Conservation (phyloP, 345 rosid species). For the Boechera divaricarpa region DNA sequence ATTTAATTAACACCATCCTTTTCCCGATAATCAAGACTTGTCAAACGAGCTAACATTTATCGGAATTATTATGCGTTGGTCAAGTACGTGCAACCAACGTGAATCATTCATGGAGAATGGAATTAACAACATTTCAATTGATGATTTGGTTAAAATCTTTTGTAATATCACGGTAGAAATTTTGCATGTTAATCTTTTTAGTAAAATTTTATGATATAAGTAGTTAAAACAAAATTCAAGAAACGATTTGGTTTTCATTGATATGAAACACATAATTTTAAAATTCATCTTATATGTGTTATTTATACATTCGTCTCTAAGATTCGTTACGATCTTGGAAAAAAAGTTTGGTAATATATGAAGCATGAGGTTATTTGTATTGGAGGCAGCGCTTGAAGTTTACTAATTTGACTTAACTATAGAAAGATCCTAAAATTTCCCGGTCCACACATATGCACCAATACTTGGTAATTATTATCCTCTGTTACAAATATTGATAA, state of each 20-base stretch:
- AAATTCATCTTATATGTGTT: too few relatives aligned
- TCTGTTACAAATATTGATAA: too few relatives aligned
- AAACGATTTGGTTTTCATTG: too few relatives aligned
- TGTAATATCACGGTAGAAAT: neutral
- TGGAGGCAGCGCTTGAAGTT: neutral
- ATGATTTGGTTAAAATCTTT: neutral
- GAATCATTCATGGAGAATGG: neutral
- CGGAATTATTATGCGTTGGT: neutral
- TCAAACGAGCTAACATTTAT: neutral
- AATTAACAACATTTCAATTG: neutral
- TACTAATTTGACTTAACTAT: constrained; percentile 3
- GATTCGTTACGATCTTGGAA: constrained; percentile 12
- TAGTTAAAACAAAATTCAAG: too few relatives aligned
- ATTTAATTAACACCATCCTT: neutral
- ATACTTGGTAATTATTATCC: neutral
- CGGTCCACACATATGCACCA: constrained; percentile 1
- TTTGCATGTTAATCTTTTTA: neutral
- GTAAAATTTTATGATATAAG: neutral
- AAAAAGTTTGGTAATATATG: neutral
- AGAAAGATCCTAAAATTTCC: constrained; percentile 8
- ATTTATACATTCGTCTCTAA: neutral
- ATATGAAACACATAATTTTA: too few relatives aligned
- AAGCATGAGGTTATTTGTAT: neutral
- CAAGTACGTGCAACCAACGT: neutral
- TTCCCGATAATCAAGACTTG: neutral